Percentiles rank a stretch among this genome's conserved stretches.
phyloP scores from a whole-genome alignment of 2,329 filamentous ascomycete species.

The Microsporum ferrugineum region DNA sequence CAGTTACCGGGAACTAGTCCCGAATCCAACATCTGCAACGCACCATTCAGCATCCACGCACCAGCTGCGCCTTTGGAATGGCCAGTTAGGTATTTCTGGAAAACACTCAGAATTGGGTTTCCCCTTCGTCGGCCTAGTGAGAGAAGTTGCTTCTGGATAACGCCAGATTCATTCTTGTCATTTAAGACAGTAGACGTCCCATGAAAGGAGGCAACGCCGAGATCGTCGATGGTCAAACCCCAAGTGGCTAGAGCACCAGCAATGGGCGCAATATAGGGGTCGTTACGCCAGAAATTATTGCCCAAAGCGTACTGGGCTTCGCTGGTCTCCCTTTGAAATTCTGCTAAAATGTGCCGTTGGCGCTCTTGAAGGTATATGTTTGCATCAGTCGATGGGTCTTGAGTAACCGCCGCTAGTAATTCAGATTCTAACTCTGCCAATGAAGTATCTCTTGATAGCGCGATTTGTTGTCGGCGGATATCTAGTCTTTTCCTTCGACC shows the following conservation, averaged over 20 bases:
- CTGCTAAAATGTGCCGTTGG: constrained; percentile 8
- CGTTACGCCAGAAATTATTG: constrained; percentile 23
- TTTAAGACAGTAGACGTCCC: constrained; percentile 33
- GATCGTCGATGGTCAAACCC: constrained; percentile 30
- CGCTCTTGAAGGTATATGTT: not conserved
- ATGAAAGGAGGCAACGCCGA: constrained; percentile 30
- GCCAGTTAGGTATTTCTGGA: constrained; percentile 27
- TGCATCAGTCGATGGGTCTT: not conserved
- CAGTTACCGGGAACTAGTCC: constrained; percentile 28
- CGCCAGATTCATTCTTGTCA: constrained; percentile 31
- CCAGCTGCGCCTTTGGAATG: constrained; percentile 31
- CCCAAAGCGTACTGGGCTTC: constrained; percentile 19
- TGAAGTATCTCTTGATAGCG: constrained; percentile 3
- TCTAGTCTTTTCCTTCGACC: constrained; percentile 21
- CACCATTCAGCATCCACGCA: constrained; percentile 32
- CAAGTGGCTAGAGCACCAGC: constrained; percentile 27
- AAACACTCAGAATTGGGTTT: constrained; percentile 24
- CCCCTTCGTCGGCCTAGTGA: constrained; percentile 27
- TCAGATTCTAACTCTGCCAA: not conserved
- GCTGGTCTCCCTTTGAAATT: constrained; percentile 2
- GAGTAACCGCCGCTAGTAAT: not conserved
- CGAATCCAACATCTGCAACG: constrained; percentile 26
- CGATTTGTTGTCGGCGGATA: constrained; percentile 9
- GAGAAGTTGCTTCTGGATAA: constrained; percentile 27
- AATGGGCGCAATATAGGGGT: constrained; percentile 25